These are phyloP conservation scores for Xylaria cubensis DNA, from an alignment of 495 filamentous ascomycete genomes.

Conservation along the genomic window DNA sequence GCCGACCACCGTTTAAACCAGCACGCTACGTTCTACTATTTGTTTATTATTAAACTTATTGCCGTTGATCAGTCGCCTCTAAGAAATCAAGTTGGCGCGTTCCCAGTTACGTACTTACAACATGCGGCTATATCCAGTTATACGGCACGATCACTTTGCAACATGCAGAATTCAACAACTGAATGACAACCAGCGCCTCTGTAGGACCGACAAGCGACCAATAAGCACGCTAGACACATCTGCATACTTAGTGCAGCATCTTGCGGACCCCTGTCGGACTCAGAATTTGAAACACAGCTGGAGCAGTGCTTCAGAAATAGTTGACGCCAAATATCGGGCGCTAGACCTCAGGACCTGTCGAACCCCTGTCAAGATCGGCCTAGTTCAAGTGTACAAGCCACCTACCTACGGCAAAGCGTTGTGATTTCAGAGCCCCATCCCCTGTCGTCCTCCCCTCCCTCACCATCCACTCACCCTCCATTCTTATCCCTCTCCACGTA, in stretches of 20 bases:
- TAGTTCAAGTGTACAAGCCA: not conserved
- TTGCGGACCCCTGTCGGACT: conserved; percentile 17
- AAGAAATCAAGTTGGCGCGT: not conserved
- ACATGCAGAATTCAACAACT: not conserved
- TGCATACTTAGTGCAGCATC: not conserved
- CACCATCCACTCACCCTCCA: conserved; percentile 14
- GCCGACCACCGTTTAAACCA: not conserved
- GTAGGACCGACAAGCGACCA: conserved; percentile 23
- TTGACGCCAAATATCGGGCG: conserved; percentile 27
- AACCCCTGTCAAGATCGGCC: conserved; percentile 24
- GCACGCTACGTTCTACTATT: not conserved
- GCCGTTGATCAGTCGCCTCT: not conserved
- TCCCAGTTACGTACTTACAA: not conserved
- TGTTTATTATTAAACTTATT: not conserved
- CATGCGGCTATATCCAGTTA: not conserved
- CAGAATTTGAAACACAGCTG: conserved; percentile 31
- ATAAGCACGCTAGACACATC: conserved; percentile 3
- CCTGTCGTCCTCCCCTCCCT: not conserved
- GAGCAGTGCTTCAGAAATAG: conserved; percentile 32
- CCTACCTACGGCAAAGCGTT: not conserved
- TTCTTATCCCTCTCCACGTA: conserved; percentile 1
- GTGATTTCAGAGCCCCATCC: not conserved
- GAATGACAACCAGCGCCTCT: conserved; percentile 10
- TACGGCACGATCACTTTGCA: not conserved
- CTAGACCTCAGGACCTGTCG: conserved; percentile 19